Evolutionary conservation across 805 yeast genomes (phyloP).

Genomic region (Suhomyces sp.): DNA sequence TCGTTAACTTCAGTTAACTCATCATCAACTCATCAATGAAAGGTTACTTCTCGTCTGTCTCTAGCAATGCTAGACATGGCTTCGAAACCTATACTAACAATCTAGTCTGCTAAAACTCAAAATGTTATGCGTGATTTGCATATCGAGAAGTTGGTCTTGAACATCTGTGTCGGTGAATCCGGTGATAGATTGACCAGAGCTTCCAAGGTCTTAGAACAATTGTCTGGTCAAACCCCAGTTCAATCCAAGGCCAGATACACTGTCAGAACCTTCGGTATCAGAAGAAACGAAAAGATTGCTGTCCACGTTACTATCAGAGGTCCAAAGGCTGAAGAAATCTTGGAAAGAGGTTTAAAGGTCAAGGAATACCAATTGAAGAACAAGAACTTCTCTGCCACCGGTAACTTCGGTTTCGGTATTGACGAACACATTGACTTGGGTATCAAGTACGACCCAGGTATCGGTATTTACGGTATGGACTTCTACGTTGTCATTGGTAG

Average conservation of each 20-base stretch:
- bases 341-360: constrained; percentile 99
- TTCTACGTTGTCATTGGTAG: constrained; percentile 99
- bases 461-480: constrained; percentile 99
- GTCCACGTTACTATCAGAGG: constrained; percentile 99
- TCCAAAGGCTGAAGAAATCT: constrained; percentile 97
- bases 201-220: constrained; percentile 99
- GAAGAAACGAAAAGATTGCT: constrained; percentile 99
- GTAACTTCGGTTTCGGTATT: constrained; percentile 99
- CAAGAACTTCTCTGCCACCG: constrained; percentile 97
- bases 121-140: constrained; percentile 98
- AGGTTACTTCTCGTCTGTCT: no score
- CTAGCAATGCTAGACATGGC: no score
- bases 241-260: constrained; percentile 99
- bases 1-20: no score
- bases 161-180: constrained; percentile 99
- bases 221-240: constrained; percentile 99
- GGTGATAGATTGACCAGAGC: constrained; percentile 99
- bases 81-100: constrained; percentile 9
- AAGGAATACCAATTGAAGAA: constrained; percentile 96
- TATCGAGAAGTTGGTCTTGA: constrained; percentile 98
- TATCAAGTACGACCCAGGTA: constrained; percentile 99
- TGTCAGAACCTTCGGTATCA: constrained; percentile 99
- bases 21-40: no score
- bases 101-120: constrained; percentile 50
- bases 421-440: constrained; percentile 99